phyloP scores from a whole-genome alignment of 345 rosid species.

The Turnera subulata region DNA sequence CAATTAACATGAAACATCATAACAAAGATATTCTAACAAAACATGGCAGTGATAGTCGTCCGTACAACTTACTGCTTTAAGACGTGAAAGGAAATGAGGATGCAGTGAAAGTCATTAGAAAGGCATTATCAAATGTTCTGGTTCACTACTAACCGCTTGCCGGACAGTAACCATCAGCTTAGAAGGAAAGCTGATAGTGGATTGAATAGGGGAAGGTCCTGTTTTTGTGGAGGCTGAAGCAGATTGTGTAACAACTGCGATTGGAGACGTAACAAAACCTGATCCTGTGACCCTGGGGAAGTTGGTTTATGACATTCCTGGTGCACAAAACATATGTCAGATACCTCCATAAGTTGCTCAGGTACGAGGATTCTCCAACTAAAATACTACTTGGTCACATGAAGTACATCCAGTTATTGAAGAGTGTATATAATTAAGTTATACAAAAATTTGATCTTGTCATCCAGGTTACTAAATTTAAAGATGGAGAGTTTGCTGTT shows the following conservation, averaged over 20 bases:
- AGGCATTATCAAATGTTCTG: constrained; percentile 63
- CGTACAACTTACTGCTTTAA: constrained; percentile 78
- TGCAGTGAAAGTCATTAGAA: constrained; percentile 49
- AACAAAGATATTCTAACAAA: too few relatives aligned
- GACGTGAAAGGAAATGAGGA: constrained; percentile 55
- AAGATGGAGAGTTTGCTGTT: constrained; percentile 71
- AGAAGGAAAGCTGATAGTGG: constrained; percentile 66
- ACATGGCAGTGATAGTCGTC: constrained; percentile 72
- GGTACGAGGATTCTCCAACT: constrained; percentile 33
- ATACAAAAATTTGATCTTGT: background rate
- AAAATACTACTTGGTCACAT: too few relatives aligned
- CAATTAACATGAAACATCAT: too few relatives aligned
- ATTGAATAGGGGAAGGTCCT: constrained; percentile 79
- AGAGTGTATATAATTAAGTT: background rate
- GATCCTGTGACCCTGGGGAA: constrained; percentile 72
- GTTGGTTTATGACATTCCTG: constrained; percentile 69
- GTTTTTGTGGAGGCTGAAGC: constrained; percentile 87
- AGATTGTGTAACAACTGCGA: constrained; percentile 41
- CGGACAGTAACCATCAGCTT: constrained; percentile 65
- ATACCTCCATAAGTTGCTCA: constrained; percentile 72
- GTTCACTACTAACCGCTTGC: constrained; percentile 73
- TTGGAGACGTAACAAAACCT: constrained; percentile 53
- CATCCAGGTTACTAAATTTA: constrained; percentile 71
- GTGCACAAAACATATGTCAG: constrained; percentile 67
- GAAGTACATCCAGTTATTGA: too few relatives aligned